A percentile compares a stretch with the other conserved stretches of the same genome.
Evolutionary conservation across 495 filamentous ascomycete species (phyloP).

Genomic region (Zalerion maritima): DNA sequence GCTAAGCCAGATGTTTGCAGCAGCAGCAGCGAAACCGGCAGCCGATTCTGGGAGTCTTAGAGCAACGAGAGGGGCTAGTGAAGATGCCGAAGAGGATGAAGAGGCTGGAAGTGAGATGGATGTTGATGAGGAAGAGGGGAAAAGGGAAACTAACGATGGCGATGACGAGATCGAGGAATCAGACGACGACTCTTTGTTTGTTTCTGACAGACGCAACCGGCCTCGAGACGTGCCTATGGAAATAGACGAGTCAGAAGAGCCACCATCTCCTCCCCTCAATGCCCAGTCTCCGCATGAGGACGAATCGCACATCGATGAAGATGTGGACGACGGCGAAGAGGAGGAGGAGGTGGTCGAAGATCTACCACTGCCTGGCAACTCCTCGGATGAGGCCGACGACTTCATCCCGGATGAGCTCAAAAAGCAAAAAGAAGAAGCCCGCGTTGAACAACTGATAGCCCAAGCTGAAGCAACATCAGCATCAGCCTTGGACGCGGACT

Average conservation of each 20-base stretch:
- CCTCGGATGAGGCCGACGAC: constrained; percentile 29
- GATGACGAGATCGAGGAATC: neutral
- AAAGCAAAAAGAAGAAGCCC: constrained; percentile 50
- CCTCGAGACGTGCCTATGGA: neutral
- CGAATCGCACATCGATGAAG: constrained; percentile 1
- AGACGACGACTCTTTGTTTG: too few species aligned
- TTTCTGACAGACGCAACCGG: too few species aligned
- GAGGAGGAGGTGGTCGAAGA: constrained; percentile 8
- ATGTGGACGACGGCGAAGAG: constrained; percentile 9
- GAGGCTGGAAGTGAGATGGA: constrained; percentile 8
- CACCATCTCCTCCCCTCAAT: constrained; percentile 1
- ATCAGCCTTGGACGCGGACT: too few species aligned
- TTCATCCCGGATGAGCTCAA: constrained; percentile 48
- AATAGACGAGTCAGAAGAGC: constrained; percentile 4
- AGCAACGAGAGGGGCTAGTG: constrained; percentile 5
- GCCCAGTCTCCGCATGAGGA: too few species aligned
- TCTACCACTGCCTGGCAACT: too few species aligned
- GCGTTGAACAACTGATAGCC: constrained; percentile 46
- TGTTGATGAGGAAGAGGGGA: constrained; percentile 6
- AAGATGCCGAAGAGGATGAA: constrained; percentile 11
- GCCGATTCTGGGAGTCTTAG: constrained; percentile 1
- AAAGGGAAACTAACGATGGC: neutral
- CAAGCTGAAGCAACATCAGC: constrained; percentile 45
- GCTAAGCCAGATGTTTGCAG: constrained; percentile 56
- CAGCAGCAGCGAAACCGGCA: constrained; percentile 38